phyloP scores from a whole-genome alignment of 768 basidiomycete genomes.

The Russula brevipes region DNA sequence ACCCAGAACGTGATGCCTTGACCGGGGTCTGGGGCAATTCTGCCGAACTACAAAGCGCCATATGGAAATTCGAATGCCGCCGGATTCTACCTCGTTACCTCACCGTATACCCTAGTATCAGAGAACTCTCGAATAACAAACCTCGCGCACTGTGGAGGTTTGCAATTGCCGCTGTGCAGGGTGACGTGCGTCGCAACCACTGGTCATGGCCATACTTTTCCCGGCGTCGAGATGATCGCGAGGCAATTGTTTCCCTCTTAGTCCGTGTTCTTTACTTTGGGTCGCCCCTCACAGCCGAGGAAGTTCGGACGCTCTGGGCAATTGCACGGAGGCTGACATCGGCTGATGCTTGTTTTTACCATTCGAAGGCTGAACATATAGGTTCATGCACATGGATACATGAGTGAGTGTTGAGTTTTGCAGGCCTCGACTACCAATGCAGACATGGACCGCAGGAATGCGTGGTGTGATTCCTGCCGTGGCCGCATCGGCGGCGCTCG shows the following conservation, averaged over 20 bases:
- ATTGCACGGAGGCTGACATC: constrained; percentile 25
- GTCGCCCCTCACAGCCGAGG: constrained; percentile 19
- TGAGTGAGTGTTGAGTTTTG: constrained; percentile 17
- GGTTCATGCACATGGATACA: constrained; percentile 28
- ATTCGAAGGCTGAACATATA: constrained; percentile 22
- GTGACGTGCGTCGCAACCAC: constrained; percentile 26
- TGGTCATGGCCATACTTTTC: constrained; percentile 34
- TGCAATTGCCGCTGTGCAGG: constrained; percentile 28
- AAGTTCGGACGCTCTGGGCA: constrained; percentile 22
- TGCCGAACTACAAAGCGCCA: background rate
- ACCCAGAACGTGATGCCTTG: constrained; percentile 10
- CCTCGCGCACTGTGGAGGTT: constrained; percentile 32
- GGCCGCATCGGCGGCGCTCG: constrained; percentile 30
- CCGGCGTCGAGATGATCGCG: constrained; percentile 29
- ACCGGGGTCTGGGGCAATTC: background rate
- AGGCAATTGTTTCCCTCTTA: constrained; percentile 29
- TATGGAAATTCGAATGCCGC: constrained; percentile 26
- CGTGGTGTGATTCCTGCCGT: constrained; percentile 29
- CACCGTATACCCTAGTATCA: constrained; percentile 28
- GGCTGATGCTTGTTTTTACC: constrained; percentile 30
- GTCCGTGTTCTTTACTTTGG: constrained; percentile 28
- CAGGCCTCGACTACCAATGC: background rate
- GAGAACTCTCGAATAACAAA: constrained; percentile 26
- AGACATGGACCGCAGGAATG: constrained; percentile 14
- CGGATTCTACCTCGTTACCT: constrained; percentile 27